Conservation (phyloP, 1,139 yeast species). For the Geotrichum citri-aurantii region DNA sequence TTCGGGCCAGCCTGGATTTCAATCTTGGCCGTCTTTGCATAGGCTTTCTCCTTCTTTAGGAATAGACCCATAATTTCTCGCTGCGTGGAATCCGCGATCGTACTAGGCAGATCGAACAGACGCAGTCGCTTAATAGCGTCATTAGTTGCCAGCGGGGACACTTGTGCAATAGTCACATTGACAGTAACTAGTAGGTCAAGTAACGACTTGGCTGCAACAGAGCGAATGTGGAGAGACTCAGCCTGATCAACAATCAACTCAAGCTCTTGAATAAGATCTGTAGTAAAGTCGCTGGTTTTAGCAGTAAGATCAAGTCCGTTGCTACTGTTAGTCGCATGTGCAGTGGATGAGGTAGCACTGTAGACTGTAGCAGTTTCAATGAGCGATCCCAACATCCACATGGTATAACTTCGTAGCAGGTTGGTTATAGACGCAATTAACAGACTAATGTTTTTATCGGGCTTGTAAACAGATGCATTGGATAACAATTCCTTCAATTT, state of each 20-base stretch:
- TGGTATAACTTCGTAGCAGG: slow-evolving; percentile 23
- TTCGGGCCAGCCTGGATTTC: slow-evolving; percentile 19
- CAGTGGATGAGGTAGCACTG: slow-evolving; percentile 4
- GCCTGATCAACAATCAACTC: slow-evolving; percentile 15
- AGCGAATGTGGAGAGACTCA: slow-evolving; percentile 12
- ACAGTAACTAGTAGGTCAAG: slow-evolving; percentile 17
- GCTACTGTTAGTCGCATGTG: not conserved
- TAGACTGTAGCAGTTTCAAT: slow-evolving; percentile 9
- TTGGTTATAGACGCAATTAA: slow-evolving; percentile 18
- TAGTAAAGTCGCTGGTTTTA: slow-evolving; percentile 6
- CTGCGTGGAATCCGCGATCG: slow-evolving; percentile 13
- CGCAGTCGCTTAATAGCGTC: slow-evolving; percentile 10
- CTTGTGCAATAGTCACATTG: slow-evolving; percentile 17
- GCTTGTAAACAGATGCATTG: slow-evolving; percentile 8
- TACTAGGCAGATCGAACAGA: slow-evolving; percentile 16
- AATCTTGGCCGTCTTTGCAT: slow-evolving; percentile 17
- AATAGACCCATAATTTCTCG: slow-evolving; percentile 23
- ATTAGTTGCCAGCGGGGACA: slow-evolving; percentile 8
- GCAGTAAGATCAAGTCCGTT: slow-evolving; percentile 12
- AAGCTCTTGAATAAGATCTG: slow-evolving; percentile 15
- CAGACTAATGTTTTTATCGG: slow-evolving; percentile 4
- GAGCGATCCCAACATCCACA: slow-evolving; percentile 24
- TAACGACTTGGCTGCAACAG: slow-evolving; percentile 16
- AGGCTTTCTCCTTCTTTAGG: slow-evolving; percentile 23
- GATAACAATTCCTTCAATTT: slow-evolving; percentile 13